Evolutionary conservation across 306 rosid genomes (phyloP), one percentile per base, ranked within the genome.

Genomic region (Sicyos edulis): DNA sequence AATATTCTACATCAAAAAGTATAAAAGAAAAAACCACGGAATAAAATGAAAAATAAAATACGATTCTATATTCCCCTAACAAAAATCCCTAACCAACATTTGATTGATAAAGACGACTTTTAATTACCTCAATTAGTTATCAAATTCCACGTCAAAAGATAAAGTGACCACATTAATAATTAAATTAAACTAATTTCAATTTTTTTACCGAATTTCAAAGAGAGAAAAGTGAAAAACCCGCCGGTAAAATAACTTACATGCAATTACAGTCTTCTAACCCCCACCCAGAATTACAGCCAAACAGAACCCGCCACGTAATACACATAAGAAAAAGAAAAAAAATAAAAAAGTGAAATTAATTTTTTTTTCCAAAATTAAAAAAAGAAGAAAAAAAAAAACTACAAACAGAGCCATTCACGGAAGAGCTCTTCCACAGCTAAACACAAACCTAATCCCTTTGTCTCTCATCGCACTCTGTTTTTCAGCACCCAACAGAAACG

Each of bases 401-500:
- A 29, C 55, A 17, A 54, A 55, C 61, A 55, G 75, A 54, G 64
- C 75, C 0, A 37, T 37, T 37, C 7, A 5, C 44, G 44, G 44
- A 26, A 37, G 44, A 37, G 44, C 44, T 37, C 44, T 32, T 37
- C 44, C 0, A 37, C 49, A 53, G 74, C 59, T 55, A 29, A 45
- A 55, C 62, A 55, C 75, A 32, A 55, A n/a, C 63, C 63, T 17
- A 69, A 57, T 13, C 54, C 5, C 40, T 62, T 14, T 26, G n/a
- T 40, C 7, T 16, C 20, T 32, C 34, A 32, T 65, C 26, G 20
- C 15, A 1, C 44, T 5, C 44, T 37, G 44, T 37, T 37, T 37
- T 37, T 82, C 81, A 85, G 71, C 88, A 85, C 10, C 77, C 86
- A 5, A 85, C 79, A 0, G 84, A 76, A 0, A 86, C 79, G 14